Evolutionary conservation across 148 eudicot species (phyloP).

Genomic region (Vaccinium darrowii): DNA sequence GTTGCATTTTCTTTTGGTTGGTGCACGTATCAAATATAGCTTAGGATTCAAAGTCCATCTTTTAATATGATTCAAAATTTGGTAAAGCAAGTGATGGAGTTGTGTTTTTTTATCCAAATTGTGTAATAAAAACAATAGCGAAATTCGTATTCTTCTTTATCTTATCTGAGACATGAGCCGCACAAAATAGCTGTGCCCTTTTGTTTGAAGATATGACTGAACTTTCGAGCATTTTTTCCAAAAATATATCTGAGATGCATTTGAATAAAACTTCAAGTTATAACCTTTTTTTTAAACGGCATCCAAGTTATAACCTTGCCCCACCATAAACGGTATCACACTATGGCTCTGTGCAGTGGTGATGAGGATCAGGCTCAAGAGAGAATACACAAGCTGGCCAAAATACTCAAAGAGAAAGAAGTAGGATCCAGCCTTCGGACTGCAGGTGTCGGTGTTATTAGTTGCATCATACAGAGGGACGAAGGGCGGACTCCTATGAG

Average conservation of each 20-base stretch:
- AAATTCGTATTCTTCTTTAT: not conserved
- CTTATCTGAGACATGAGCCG: not conserved
- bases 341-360: conserved; percentile 58
- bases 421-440: conserved; percentile 70
- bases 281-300: not conserved
- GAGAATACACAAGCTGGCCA: conserved; percentile 86
- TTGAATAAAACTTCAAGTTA: conserved; percentile 10
- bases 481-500: conserved; percentile 98
- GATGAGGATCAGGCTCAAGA: conserved; percentile 99
- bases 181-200: not conserved
- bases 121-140: not conserved
- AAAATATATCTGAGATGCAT: not conserved
- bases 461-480: conserved; percentile 98
- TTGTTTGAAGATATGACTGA: not conserved
- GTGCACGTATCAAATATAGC: not conserved
- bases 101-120: not conserved
- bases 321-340: conserved; percentile 9
- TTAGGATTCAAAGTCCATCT: not conserved
- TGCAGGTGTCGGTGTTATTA: conserved; percentile 84
- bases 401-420: conserved; percentile 83
- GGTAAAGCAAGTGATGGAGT: not conserved
- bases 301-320: not conserved
- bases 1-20: not conserved
- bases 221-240: not conserved
- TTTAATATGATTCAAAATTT: not conserved